Evolutionary conservation across 257 asterid species (phyloP), one percentile per base, ranked within the genome.

Genomic region (Jaltomata sinuosa): DNA sequence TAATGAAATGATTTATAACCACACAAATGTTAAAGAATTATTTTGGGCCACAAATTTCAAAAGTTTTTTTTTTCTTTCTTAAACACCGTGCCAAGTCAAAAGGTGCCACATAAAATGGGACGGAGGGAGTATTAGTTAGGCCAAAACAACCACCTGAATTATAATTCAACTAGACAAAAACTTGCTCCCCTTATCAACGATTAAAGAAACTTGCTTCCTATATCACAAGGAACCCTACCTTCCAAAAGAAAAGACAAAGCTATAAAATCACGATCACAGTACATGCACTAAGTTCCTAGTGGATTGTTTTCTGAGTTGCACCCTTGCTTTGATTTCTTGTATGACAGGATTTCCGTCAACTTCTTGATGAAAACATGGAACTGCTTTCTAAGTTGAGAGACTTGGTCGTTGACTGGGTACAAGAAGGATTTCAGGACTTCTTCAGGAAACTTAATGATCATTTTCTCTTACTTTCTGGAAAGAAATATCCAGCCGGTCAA

Each of bases 361-460:
- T 96, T 86, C 95, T 96, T 92, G 95, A 91, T 89, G 98, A 90
- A 87, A 89, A 91, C 86, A 76, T 91, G 84, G 95, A 90, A 83
- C 86, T 93, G 82, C 86, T 94, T 62, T 80, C 92, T 80, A 93
- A 91, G 88, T 87, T 96, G 94, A 92, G 96, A 92, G 97, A 91
- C 83, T 84, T 84, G 62, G 91, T 89, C 78, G 80, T 91, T 72
- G 92, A 89, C 84, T 93, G 98, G 97, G 95, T 96, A 83, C 97
- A 90, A 89, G 97, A 94, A 91, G 99, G 99, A 76, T 93, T 94
- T 91, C 99, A 94, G 89, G 91, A 92, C 87, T 94, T 96, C 91
- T 94, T 96, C 90, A 83, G 84, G 86, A 92, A 90, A 86, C 98
- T 96, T 83, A 85, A 90, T 83, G 88, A 84, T 68, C 89, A 91